phyloP scores from a whole-genome alignment of 148 eudicot genomes.

The Rhododendron vialii region DNA sequence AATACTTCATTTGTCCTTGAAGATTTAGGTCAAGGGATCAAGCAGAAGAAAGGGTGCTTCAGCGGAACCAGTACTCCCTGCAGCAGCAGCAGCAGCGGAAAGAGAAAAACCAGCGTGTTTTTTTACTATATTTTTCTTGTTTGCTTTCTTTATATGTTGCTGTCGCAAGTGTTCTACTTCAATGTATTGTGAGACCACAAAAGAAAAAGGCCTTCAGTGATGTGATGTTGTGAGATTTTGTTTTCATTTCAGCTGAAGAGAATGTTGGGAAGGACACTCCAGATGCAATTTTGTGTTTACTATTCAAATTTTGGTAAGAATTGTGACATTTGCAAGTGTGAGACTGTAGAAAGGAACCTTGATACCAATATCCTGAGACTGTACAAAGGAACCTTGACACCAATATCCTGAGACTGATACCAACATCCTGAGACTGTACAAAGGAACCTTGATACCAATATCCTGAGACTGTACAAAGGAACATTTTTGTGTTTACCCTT shows the following conservation, averaged over 20 bases:
- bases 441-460: not conserved
- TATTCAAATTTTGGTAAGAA: not conserved
- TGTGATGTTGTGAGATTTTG: not conserved
- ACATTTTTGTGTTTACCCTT: not conserved
- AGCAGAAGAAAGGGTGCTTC: conserved; percentile 69
- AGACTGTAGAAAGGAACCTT: not conserved
- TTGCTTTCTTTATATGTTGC: not conserved
- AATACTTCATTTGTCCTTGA: conserved; percentile 61
- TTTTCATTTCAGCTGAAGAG: not conserved
- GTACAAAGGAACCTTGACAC: not conserved
- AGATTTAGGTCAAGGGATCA: conserved; percentile 63
- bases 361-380: not conserved
- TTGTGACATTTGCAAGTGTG: not conserved
- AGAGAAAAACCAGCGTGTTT: conserved; percentile 2
- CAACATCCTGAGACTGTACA: not conserved
- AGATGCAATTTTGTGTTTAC: not conserved
- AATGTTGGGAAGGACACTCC: not conserved
- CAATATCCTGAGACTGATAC: not conserved
- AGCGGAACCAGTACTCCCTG: conserved; percentile 59
- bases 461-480: not conserved
- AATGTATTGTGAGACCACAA: not conserved
- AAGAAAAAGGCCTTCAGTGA: not conserved
- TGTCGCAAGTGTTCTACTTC: not conserved
- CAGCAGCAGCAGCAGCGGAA: conserved; percentile 38
- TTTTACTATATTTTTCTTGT: not conserved